Percentiles rank a stretch among this genome's conserved stretches.
phyloP scores from a whole-genome alignment of 148 eudicot species.

The Gaultheria prostrata region DNA sequence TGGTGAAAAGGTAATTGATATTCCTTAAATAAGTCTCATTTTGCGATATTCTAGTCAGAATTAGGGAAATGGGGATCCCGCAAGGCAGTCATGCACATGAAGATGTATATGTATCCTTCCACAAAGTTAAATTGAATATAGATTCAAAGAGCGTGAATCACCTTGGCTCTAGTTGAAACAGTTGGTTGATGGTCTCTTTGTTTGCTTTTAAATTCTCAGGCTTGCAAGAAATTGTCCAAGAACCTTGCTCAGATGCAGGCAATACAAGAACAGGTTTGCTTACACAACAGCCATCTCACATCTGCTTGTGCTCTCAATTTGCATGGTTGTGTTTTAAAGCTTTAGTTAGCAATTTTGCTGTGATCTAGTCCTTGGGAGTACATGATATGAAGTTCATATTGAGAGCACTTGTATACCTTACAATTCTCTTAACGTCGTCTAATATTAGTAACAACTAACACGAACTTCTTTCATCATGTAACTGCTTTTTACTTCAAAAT shows the following conservation, averaged over 20 bases:
- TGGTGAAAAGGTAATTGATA: not conserved
- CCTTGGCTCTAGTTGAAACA: constrained; percentile 1
- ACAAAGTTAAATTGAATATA: not conserved
- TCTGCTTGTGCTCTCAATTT: constrained; percentile 9
- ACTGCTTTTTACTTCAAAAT: not conserved
- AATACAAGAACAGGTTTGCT: constrained; percentile 80
- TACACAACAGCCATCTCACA: constrained; percentile 1
- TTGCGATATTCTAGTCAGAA: not conserved
- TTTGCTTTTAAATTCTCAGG: constrained; percentile 44
- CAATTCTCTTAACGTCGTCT: not conserved
- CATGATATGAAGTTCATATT: not conserved
- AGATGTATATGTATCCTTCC: not conserved
- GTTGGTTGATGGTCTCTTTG: constrained; percentile 15
- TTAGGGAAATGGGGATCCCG: not conserved
- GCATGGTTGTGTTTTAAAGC: not conserved
- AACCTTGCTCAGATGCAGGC: constrained; percentile 64
- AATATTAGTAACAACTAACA: too few species aligned
- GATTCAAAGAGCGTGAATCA: not conserved
- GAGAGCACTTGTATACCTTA: not conserved
- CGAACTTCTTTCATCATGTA: not conserved
- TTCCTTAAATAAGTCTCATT: not conserved
- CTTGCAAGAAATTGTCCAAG: constrained; percentile 74
- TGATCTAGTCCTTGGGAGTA: not conserved
- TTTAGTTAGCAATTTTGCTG: not conserved
- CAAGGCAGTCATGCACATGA: not conserved